Percentiles rank a stretch among this genome's conserved stretches.
Evolutionary conservation across 2,329 filamentous ascomycete genomes (phyloP).

Genomic region (Penicillium sp.): DNA sequence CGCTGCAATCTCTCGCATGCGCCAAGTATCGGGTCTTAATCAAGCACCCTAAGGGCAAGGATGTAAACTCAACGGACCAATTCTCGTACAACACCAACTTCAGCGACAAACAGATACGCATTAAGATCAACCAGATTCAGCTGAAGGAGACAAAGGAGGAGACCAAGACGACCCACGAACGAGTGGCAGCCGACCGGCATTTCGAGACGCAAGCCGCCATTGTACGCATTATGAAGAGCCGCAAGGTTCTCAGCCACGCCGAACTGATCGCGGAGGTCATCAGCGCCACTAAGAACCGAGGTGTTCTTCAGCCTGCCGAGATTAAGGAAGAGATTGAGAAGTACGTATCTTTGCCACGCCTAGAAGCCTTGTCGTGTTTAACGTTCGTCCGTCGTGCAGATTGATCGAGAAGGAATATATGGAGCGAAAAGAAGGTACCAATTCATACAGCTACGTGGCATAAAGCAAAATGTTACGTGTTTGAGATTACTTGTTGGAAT

Average conservation of each 20-base stretch:
- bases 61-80: constrained; percentile 74
- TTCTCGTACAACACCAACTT: constrained; percentile 82
- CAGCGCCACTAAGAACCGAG: constrained; percentile 79
- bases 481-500: constrained; percentile 1
- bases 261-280: constrained; percentile 91
- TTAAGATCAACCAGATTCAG: constrained; percentile 99
- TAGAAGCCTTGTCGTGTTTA: neutral
- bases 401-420: constrained; percentile 93
- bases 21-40: constrained; percentile 79
- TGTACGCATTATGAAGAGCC: constrained; percentile 93
- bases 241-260: constrained; percentile 82
- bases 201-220: constrained; percentile 97
- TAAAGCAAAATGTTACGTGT: constrained; percentile 35
- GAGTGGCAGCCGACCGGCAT: constrained; percentile 82
- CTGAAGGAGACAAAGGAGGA: constrained; percentile 93
- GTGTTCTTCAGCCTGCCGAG: constrained; percentile 77
- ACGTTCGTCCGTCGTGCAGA: constrained; percentile 44
- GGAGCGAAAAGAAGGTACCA: constrained; percentile 66
- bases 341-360: constrained; percentile 50
- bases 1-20: constrained; percentile 91
- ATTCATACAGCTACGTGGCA: constrained; percentile 69
- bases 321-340: constrained; percentile 98
- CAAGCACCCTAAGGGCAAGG: constrained; percentile 81
- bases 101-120: constrained; percentile 74
- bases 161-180: constrained; percentile 89